phyloP scores from a whole-genome alignment of 805 yeast species.

The Yamadazyma insecticola region DNA sequence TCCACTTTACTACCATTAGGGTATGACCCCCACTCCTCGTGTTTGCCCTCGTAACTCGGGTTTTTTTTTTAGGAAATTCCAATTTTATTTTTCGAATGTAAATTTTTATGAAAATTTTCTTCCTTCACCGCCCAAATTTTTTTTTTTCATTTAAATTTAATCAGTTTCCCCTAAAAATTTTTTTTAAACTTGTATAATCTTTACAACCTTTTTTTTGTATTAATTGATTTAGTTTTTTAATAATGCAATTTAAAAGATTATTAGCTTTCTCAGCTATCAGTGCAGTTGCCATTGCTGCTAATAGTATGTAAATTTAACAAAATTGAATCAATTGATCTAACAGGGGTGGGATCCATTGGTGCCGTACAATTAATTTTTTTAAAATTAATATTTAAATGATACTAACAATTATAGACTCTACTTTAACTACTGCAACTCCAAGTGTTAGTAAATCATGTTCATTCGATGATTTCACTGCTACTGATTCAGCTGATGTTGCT shows the following conservation, averaged over 20 bases:
- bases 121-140: conserved; percentile 3
- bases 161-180: conserved; percentile 2
- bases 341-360: not conserved
- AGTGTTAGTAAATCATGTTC: conserved; percentile 61
- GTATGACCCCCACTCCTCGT: not conserved
- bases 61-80: no score
- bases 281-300: conserved; percentile 37
- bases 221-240: not conserved
- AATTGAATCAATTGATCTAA: not conserved
- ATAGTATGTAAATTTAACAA: conserved; percentile 19
- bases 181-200: not conserved
- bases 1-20: no score
- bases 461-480: conserved; percentile 62
- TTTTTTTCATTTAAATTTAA: conserved; percentile 5
- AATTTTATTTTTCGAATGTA: no score
- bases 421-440: conserved; percentile 50
- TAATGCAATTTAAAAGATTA: conserved; percentile 55
- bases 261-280: conserved; percentile 46
- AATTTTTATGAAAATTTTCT: conserved; percentile 1
- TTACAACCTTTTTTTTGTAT: no score
- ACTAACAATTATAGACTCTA: conserved; percentile 24
- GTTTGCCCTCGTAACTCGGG: not conserved
- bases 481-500: conserved; percentile 78
- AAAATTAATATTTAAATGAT: not conserved
- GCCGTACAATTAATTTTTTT: conserved; percentile 1